Conservation (phyloP, 805 yeast species). For the Pachysolen tannophilus region DNA sequence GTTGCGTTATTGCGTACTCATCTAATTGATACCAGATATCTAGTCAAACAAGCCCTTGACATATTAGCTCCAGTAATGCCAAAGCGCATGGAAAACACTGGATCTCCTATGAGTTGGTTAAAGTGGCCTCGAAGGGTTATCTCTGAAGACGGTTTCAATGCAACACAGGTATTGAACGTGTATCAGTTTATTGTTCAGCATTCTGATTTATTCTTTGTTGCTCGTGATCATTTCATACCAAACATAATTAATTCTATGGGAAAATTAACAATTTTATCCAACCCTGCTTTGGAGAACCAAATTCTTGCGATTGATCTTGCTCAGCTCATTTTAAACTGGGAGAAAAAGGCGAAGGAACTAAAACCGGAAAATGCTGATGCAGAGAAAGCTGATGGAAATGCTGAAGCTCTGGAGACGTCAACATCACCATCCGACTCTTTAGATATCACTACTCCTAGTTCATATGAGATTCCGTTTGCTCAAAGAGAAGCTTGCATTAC, state of each 20-base stretch:
- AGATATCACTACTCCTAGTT: conserved; percentile 39
- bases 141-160: conserved; percentile 83
- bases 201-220: conserved; percentile 73
- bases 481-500: conserved; percentile 89
- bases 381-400: conserved; percentile 15
- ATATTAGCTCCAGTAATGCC: conserved; percentile 82
- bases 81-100: conserved; percentile 47
- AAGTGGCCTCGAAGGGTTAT: conserved; percentile 92
- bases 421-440: conserved; percentile 11
- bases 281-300: conserved; percentile 76
- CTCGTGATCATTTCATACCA: conserved; percentile 83
- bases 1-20: conserved; percentile 82
- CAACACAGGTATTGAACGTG: conserved; percentile 77
- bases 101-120: conserved; percentile 63
- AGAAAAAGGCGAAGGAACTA: conserved; percentile 36
- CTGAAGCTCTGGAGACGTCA: conserved; percentile 5
- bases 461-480: conserved; percentile 59
- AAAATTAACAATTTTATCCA: conserved; percentile 69
- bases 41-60: conserved; percentile 85
- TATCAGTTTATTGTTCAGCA: conserved; percentile 86
- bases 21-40: conserved; percentile 72
- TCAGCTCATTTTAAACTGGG: conserved; percentile 83
- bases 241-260: conserved; percentile 91
- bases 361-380: conserved; percentile 7
- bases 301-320: conserved; percentile 83